Conservation (phyloP, 2,329 filamentous ascomycete genomes). For the Pestalotiopsis sp. region DNA sequence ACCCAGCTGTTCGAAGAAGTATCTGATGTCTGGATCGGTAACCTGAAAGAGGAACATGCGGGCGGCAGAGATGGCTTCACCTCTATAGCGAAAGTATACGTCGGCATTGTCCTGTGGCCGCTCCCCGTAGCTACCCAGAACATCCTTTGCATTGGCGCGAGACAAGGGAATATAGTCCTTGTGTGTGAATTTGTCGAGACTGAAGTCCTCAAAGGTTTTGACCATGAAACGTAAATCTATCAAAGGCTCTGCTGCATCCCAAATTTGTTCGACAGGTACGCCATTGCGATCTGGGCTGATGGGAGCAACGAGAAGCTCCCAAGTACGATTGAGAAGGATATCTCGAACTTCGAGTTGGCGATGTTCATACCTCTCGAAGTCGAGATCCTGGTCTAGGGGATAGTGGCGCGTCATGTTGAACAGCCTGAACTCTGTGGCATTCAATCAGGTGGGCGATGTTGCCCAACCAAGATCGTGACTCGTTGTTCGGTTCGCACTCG, state of each 20-base stretch:
- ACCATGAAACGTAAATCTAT: too few relatives aligned
- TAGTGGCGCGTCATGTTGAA: constrained; percentile 27
- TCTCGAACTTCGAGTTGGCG: constrained; percentile 32
- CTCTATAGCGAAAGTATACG: constrained; percentile 15
- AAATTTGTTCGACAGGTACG: constrained; percentile 5
- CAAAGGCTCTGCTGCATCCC: background rate
- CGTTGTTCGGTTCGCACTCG: background rate
- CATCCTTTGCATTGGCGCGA: constrained; percentile 28
- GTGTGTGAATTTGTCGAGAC: constrained; percentile 22
- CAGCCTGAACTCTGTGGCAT: background rate
- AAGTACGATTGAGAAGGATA: constrained; percentile 33
- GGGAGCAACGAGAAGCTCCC: constrained; percentile 32
- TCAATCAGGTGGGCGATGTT: background rate
- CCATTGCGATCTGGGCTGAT: constrained; percentile 17
- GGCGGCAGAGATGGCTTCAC: background rate
- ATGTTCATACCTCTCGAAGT: constrained; percentile 36
- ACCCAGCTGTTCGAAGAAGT: background rate
- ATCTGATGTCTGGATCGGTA: constrained; percentile 15
- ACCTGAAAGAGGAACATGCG: constrained; percentile 18
- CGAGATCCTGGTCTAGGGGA: constrained; percentile 35
- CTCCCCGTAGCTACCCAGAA: constrained; percentile 23
- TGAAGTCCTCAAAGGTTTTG: background rate
- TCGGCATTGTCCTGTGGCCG: too few relatives aligned
- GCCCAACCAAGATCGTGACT: background rate
- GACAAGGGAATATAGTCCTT: constrained; percentile 24